Conservation (phyloP, 192 early-diverging fungal genomes). For the Backusella macrospora region DNA sequence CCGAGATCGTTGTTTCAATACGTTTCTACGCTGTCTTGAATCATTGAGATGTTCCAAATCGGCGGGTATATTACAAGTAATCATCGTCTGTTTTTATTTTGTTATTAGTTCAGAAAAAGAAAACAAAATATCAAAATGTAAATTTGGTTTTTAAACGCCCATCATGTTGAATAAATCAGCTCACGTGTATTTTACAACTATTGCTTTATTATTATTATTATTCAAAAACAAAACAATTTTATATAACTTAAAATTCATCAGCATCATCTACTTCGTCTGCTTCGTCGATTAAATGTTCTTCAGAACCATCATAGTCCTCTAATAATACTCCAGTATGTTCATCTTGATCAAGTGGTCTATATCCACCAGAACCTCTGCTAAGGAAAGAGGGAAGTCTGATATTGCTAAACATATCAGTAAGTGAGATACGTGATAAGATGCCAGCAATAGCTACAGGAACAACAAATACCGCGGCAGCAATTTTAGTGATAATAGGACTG, state of each 20-base stretch:
- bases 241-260: constrained; percentile 25
- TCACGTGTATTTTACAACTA: constrained; percentile 15
- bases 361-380: constrained; percentile 21
- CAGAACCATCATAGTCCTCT: constrained; percentile 45
- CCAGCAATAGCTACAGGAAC: constrained; percentile 35
- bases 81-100: background rate
- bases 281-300: constrained; percentile 33
- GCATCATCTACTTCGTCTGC: constrained; percentile 34
- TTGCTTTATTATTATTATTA: background rate
- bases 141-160: background rate
- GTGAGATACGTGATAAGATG: constrained; percentile 34
- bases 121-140: background rate
- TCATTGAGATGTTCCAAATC: background rate
- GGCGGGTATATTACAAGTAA: background rate
- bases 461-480: constrained; percentile 33
- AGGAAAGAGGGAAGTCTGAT: constrained; percentile 28
- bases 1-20: background rate
- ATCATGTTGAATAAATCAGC: background rate
- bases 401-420: constrained; percentile 29
- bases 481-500: constrained; percentile 28
- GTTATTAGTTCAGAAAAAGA: background rate
- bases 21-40: background rate
- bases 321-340: constrained; percentile 43
- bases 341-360: constrained; percentile 42
- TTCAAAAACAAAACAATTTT: background rate